These are phyloP conservation scores for Fusarium piperis DNA, from an alignment of 2,329 filamentous ascomycete genomes.

Conservation along the genomic window DNA sequence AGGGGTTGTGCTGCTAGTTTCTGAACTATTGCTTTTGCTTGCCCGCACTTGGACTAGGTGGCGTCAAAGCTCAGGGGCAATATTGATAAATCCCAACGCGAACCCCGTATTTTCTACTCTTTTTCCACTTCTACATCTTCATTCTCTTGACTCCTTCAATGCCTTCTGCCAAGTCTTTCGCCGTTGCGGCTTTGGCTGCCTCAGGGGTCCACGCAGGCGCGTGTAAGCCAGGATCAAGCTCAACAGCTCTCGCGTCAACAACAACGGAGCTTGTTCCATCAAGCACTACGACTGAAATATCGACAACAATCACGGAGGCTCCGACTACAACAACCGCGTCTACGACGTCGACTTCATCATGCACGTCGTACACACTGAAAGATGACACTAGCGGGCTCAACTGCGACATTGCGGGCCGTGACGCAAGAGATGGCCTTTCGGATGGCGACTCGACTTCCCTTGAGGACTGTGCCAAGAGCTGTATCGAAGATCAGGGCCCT, in stretches of 20 bases:
- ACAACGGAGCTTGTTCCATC: not conserved
- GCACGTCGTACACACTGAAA: not conserved
- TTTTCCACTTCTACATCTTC: not conserved
- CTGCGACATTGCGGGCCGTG: not conserved
- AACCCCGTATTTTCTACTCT: not conserved
- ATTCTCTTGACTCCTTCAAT: not conserved
- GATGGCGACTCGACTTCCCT: not conserved
- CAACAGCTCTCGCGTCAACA: not conserved
- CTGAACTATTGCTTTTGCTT: not conserved
- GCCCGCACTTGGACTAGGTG: not conserved
- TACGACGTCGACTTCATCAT: not conserved
- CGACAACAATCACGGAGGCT: not conserved
- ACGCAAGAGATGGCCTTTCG: not conserved
- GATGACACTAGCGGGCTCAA: not conserved
- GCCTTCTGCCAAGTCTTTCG: constrained; percentile 19
- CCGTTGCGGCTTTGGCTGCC: constrained; percentile 15
- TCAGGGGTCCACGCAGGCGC: constrained; percentile 1
- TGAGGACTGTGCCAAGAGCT: not conserved
- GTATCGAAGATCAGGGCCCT: not conserved
- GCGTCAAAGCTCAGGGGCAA: not conserved
- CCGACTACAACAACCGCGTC: not conserved
- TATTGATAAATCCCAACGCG: not conserved
- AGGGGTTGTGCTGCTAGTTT: not conserved
- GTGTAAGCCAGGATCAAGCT: not conserved
- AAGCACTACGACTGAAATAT: not conserved